Evolutionary conservation across 257 asterid species (phyloP), one percentile per base, ranked within the genome.

Genomic region (Paraleonurus japonicus): DNA sequence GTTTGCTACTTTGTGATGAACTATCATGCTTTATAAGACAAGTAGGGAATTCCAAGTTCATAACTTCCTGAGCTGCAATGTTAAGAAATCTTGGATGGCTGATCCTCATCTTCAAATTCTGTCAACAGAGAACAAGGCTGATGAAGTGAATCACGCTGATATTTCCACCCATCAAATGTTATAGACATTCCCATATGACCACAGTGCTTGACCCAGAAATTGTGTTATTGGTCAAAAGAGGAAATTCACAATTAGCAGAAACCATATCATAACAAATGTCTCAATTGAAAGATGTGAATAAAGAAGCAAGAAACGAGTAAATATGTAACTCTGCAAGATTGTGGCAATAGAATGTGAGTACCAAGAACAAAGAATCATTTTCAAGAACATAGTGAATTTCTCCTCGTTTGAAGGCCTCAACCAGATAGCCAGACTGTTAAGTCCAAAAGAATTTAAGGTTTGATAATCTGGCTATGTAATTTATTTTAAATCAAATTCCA

Each of bases 81-180:
- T 75, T 85, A 58, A 95, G 83, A 81, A 85, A 92, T 76, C 96
- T 87, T 65, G 98, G 96, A 82, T 85, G 87, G 72, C 82, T 88
- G 75, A 92, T 86, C 80, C 80, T 85, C 95, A 95, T 82, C 96
- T 92, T 95, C 82, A 95, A 77, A 80, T 88, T 95, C 99, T 95
- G 93, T 78, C 63, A 78, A 75, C 67, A 75, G 75, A 73, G 69
- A 66, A 50, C 53, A 81, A 67, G 63, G 68, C 48, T 43, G 69
- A 69, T 65, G 27, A 66, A 63, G 67, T 70, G 58, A 72, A 74
- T 48, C 80, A 78, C 65, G 68, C 68, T 74, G 27, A 27, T 55
- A 53, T 70, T 47, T 45, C 24, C 62, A 26, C 55, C 66, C 63
- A 67, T 53, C 37, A 39, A 39, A 55, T 67, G 70, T 41, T 67